Conservation (phyloP, 768 basidiomycete species). For the Leccinum incarnatum region DNA sequence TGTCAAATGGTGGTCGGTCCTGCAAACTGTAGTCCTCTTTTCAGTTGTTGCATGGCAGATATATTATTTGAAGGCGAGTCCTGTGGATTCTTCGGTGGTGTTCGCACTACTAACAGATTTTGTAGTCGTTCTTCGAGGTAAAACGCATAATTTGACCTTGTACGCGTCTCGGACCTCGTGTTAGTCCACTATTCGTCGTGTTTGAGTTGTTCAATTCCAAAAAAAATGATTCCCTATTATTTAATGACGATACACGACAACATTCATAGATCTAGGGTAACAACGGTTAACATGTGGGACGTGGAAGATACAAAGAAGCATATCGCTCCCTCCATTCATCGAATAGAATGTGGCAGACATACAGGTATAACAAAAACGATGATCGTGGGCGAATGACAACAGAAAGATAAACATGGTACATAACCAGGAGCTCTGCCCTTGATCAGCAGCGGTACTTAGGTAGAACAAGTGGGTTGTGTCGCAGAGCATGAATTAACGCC, state of each 20-base stretch:
- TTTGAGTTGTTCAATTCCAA: not conserved
- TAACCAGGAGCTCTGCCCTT: slow-evolving; percentile 13
- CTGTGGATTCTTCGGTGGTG: not conserved
- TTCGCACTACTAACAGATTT: slow-evolving; percentile 4
- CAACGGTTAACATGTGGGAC: slow-evolving; percentile 24
- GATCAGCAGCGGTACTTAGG: slow-evolving; percentile 1
- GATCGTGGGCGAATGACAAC: slow-evolving; percentile 5
- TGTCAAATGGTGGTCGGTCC: slow-evolving; percentile 98
- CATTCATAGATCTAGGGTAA: slow-evolving; percentile 27
- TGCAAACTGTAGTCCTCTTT: slow-evolving; percentile 85
- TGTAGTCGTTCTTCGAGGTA: slow-evolving; percentile 85
- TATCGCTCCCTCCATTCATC: slow-evolving; percentile 5
- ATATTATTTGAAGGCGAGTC: slow-evolving; percentile 85
- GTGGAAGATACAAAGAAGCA: slow-evolving; percentile 1
- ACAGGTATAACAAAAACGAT: slow-evolving; percentile 22
- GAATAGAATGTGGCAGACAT: slow-evolving; percentile 9
- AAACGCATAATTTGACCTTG: slow-evolving; percentile 73
- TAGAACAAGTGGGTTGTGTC: slow-evolving; percentile 2
- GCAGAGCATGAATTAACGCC: slow-evolving; percentile 44
- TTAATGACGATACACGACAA: slow-evolving; percentile 20
- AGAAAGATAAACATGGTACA: slow-evolving; percentile 18
- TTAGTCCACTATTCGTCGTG: not conserved
- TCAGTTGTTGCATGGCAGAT: slow-evolving; percentile 95
- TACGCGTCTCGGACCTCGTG: not conserved
- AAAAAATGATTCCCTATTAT: slow-evolving; percentile 10